Base-by-base conservation (phyloP, 2,329 filamentous ascomycete species). In the Xylariaceae sp. region DNA sequence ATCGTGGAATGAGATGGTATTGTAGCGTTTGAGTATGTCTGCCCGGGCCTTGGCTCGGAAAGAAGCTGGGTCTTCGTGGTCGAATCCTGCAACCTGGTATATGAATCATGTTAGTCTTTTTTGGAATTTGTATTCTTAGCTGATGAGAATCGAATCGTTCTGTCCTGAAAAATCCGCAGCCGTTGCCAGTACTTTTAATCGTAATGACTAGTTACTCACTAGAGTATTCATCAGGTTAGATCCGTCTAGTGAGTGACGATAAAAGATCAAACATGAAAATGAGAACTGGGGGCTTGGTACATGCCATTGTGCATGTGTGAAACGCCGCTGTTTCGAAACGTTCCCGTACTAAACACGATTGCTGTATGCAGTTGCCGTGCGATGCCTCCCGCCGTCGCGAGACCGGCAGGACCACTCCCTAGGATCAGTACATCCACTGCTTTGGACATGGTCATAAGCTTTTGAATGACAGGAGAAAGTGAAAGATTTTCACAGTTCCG, bases 361-460 rank as follows among this genome's bases (percentile, higher is more conserved):
- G 66, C 66, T 12, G 65, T 71, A 47, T 68, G 64, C 1, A 65
- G 62, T 14, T 61, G 60, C 4, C 59, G 52, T 10, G 68, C 68
- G 2, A 74, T 65, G 0, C 60, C 59, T 1, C 68, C 57, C 0
- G 71, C 71, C 1, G 66, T 66, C 1, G 71, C 60, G 3, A 78
- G 66, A 6, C 74, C 74, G 1, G 72, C 72, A 7, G 73, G 75
- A 1, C 74, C 74, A 27, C 60, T 68, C 42, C 74, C 75, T 14
- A 72, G 57, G 44, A 73, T 66, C 5, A 72, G 58, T 32, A 65
- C 65, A 42, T 70, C 68, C 14, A 40, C 39, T 17, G 18, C 39
- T 40, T 40, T 19, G 14, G 39, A 40, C 39, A 40, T 40, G 14
- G 17, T 40, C 11, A 11, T 36, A 27, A 27, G 22, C 7, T 27